Conservation (phyloP, 176 grass and related monocot genomes). For the Coix lacrymajobi region DNA sequence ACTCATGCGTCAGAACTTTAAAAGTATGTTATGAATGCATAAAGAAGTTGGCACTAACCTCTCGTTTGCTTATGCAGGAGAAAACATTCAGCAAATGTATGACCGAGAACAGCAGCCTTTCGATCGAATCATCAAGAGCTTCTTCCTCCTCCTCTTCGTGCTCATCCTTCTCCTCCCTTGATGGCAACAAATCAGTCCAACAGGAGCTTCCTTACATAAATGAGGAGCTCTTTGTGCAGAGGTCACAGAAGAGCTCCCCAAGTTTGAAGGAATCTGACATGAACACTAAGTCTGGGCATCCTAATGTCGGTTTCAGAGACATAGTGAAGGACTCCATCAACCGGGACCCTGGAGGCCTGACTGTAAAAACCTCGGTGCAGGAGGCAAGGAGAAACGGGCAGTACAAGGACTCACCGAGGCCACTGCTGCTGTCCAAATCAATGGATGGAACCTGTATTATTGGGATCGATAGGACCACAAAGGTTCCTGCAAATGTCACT, state of each 20-base stretch:
- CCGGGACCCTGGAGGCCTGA: conserved; percentile 40
- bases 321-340: conserved; percentile 74
- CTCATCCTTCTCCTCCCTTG: conserved; percentile 83
- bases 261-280: conserved; percentile 27
- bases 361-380: conserved; percentile 46
- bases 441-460: conserved; percentile 71
- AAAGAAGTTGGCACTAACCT: conserved; percentile 19
- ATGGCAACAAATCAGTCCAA: conserved; percentile 59
- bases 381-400: conserved; percentile 42
- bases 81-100: conserved; percentile 81
- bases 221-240: conserved; percentile 46
- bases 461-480: conserved; percentile 62
- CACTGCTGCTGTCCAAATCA: conserved; percentile 73
- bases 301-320: conserved; percentile 48
- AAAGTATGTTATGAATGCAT: background rate
- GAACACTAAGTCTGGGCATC: conserved; percentile 30
- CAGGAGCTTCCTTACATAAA: conserved; percentile 48
- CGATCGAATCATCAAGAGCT: conserved; percentile 85
- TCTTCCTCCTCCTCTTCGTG: conserved; percentile 84
- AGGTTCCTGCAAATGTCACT: conserved; percentile 24
- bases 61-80: conserved; percentile 48
- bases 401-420: conserved; percentile 85
- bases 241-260: conserved; percentile 45
- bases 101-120: conserved; percentile 75
- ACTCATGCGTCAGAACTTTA: background rate